A percentile compares a stretch with the other conserved stretches of the same genome.
Evolutionary conservation across 2,329 filamentous ascomycete species (phyloP).

Genomic region (Aspergillus ustus): DNA sequence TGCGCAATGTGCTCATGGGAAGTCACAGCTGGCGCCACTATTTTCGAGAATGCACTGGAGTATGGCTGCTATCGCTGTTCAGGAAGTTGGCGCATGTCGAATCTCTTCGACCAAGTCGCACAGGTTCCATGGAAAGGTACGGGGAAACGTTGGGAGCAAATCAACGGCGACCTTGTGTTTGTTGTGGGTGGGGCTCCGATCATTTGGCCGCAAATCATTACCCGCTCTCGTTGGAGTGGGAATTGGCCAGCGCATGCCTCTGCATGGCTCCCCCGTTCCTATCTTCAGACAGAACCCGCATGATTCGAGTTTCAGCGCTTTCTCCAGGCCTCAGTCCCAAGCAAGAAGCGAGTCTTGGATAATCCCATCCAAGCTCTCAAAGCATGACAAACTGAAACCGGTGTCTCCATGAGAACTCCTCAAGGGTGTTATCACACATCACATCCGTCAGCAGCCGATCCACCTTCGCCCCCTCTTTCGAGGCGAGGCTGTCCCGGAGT

Average conservation of each 20-base stretch:
- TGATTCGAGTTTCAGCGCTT: constrained; percentile 8
- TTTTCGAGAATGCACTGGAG: not conserved
- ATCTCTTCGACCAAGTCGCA: constrained; percentile 21
- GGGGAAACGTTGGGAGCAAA: constrained; percentile 21
- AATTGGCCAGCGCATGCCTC: constrained; percentile 21
- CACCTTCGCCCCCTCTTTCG: constrained; percentile 13
- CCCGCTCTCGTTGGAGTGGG: constrained; percentile 24
- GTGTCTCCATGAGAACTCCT: not conserved
- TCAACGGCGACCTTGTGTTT: constrained; percentile 13
- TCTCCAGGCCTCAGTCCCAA: not conserved
- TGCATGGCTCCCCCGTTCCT: constrained; percentile 13
- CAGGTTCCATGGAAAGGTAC: constrained; percentile 27
- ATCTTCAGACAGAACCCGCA: constrained; percentile 26
- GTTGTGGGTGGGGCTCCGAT: constrained; percentile 20
- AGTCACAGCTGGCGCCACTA: not conserved
- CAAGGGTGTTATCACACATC: not conserved
- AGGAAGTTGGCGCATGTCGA: constrained; percentile 15
- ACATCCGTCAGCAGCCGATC: not conserved
- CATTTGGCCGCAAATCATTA: constrained; percentile 29
- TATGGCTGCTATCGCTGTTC: constrained; percentile 4
- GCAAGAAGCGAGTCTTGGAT: not conserved
- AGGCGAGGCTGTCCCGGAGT: constrained; percentile 3
- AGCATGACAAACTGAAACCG: not conserved
- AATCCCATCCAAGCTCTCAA: not conserved
- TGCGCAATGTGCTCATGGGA: not conserved